Evolutionary conservation across 2,329 filamentous ascomycete species (phyloP).

Genomic region (Epichloe aotearoae): DNA sequence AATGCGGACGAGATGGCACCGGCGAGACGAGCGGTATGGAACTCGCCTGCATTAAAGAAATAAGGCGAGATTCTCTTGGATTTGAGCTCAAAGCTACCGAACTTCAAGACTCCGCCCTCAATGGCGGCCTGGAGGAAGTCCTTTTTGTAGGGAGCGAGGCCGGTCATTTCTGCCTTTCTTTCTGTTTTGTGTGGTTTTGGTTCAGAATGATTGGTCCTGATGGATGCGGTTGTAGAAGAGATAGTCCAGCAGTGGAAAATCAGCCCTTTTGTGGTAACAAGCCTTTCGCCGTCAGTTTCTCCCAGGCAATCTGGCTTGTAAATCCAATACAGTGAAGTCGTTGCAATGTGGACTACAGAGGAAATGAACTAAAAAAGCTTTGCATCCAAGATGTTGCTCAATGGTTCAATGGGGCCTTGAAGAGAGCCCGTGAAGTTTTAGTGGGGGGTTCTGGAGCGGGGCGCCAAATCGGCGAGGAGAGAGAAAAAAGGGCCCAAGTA

Average conservation of each 20-base stretch:
- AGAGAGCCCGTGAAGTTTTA: neutral
- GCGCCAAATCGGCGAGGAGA: too few species aligned
- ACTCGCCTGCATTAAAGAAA: conserved; percentile 93
- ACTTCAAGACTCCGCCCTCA: conserved; percentile 57
- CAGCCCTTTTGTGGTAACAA: neutral
- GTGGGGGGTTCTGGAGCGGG: conserved; percentile 8
- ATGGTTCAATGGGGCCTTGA: neutral
- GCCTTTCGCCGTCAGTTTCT: neutral
- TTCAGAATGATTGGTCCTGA: neutral
- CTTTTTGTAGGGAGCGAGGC: conserved; percentile 56
- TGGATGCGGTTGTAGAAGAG: neutral
- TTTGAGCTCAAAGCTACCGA: conserved; percentile 81
- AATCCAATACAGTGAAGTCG: too few species aligned
- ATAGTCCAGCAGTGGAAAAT: neutral
- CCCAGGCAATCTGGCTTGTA: neutral
- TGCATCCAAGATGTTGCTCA: neutral
- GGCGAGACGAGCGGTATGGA: conserved; percentile 70
- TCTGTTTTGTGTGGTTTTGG: neutral
- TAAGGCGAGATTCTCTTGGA: conserved; percentile 85
- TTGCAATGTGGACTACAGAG: too few species aligned
- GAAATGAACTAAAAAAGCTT: neutral
- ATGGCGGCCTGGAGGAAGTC: conserved; percentile 60
- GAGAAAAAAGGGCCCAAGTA: neutral
- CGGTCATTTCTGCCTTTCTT: conserved; percentile 5
- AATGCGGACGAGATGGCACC: conserved; percentile 70